These are phyloP conservation scores for Phialocephala sp. DNA, from an alignment of 2,329 filamentous ascomycete genomes.

Conservation along the genomic window DNA sequence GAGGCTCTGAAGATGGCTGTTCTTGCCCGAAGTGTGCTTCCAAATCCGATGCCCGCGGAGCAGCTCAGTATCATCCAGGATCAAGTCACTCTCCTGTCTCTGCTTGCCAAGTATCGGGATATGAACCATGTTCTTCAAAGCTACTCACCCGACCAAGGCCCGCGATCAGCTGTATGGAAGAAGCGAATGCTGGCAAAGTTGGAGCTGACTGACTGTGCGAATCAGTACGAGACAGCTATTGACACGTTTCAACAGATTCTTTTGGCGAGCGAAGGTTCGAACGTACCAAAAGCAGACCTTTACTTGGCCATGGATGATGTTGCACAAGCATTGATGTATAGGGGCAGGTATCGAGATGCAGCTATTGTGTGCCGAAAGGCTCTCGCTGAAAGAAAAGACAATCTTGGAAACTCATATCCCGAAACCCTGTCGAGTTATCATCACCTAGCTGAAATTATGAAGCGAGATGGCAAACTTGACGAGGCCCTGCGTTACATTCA, in stretches of 20 bases:
- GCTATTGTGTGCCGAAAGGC: constrained; percentile 31
- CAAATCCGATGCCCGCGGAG: constrained; percentile 29
- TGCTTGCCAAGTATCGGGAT: constrained; percentile 35
- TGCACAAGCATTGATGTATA: constrained; percentile 30
- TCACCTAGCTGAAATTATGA: constrained; percentile 32
- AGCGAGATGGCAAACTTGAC: constrained; percentile 30
- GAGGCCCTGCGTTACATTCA: constrained; percentile 34
- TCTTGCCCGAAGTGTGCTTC: constrained; percentile 32
- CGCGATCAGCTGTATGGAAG: constrained; percentile 34
- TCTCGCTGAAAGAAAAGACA: constrained; percentile 29
- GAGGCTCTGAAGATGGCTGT: constrained; percentile 35
- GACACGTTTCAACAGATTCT: constrained; percentile 30
- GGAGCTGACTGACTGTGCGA: constrained; percentile 33
- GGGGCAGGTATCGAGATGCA: constrained; percentile 33
- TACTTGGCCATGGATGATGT: constrained; percentile 30
- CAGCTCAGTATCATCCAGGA: constrained; percentile 33
- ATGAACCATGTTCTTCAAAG: constrained; percentile 30
- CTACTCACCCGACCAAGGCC: constrained; percentile 25
- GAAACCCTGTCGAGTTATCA: constrained; percentile 36
- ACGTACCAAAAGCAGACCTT: constrained; percentile 21
- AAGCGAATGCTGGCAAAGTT: constrained; percentile 34
- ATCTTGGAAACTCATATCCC: constrained; percentile 31
- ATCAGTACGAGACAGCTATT: constrained; percentile 30
- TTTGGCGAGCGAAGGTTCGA: constrained; percentile 17
- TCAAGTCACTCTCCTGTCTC: constrained; percentile 30